Evolutionary conservation across 2,329 filamentous ascomycete species (phyloP), one percentile per base, ranked within the genome.

Genomic region (Fonsecaea pedrosoi): DNA sequence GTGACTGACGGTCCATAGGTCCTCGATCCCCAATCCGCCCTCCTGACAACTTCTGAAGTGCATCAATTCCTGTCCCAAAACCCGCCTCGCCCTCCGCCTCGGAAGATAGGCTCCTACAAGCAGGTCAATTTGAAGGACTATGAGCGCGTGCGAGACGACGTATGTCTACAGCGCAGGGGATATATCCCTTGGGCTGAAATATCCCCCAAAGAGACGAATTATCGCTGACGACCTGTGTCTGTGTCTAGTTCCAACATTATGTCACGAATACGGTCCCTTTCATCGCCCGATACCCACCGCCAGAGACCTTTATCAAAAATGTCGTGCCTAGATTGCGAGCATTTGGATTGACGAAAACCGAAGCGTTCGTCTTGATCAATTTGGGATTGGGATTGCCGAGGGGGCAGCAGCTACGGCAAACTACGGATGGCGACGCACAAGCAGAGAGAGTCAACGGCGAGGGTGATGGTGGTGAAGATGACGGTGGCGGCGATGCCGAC

Each of bases 281-380:
- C 53, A 60, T 71, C 10, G 45, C 59, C 7, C 42, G 30, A n/a
- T 62, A 53, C 18, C 80, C 78, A 15, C 75, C 77, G 0, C 74
- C 81, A 42, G 80, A 81, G 55, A 66, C 69, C 4, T 79, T 79
- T 1, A 71, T 82, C 15, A 76, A 76, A 8, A 71, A 75, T 8
- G 71, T 82, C 3, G 74, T 82, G 30, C 71, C 70, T 0, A 73
- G 73, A 13, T 68, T 82, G 5, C 74, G 77, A 53, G 78, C 78
- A 0, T 82, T 77, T 57, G 76, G 76, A 15, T 73, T 83, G 18
- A 82, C 81, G 34, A 83, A 83, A 70, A 80, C 78, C 0, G 81
- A 83, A 71, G 78, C 81, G 9, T 69, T 82, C 18, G 82, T 79
- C 75, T 77, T 83, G 59, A 70, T 83, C 21, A 82, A 83, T 66